These are phyloP conservation scores for Trichophyton equinum DNA, from an alignment of 2,329 filamentous ascomycete species.

Conservation along the genomic window DNA sequence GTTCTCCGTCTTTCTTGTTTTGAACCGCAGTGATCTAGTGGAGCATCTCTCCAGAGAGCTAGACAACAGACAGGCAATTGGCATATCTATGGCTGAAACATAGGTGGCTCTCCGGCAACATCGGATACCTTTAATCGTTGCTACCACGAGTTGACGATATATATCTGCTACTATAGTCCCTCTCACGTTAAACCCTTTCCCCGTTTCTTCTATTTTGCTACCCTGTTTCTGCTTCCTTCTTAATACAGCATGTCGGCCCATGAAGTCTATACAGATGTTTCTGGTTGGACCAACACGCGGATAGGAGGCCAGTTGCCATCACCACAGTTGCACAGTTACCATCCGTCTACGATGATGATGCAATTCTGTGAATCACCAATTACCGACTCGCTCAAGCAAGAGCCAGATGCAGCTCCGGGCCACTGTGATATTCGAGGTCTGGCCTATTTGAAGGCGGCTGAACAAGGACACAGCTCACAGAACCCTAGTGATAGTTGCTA, in stretches of 20 bases:
- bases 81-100: not conserved
- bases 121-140: not conserved
- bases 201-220: not conserved
- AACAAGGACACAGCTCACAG: not conserved
- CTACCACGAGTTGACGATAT: not conserved
- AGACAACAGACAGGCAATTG: not conserved
- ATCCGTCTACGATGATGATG: not conserved
- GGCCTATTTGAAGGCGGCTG: not conserved
- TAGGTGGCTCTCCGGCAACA: not conserved
- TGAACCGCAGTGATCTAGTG: not conserved
- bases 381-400: not conserved
- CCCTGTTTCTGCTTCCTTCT: not conserved
- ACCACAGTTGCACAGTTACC: not conserved
- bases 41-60: not conserved
- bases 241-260: not conserved
- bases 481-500: not conserved
- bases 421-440: conserved; percentile 2
- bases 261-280: not conserved
- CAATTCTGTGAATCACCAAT: not conserved
- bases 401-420: not conserved
- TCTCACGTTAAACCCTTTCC: not conserved
- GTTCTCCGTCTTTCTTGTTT: not conserved
- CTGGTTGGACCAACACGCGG: not conserved
- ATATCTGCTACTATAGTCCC: not conserved
- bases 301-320: not conserved